phyloP scores from a whole-genome alignment of 1,284 basidiomycete species.

The Amylostereum areolatum region DNA sequence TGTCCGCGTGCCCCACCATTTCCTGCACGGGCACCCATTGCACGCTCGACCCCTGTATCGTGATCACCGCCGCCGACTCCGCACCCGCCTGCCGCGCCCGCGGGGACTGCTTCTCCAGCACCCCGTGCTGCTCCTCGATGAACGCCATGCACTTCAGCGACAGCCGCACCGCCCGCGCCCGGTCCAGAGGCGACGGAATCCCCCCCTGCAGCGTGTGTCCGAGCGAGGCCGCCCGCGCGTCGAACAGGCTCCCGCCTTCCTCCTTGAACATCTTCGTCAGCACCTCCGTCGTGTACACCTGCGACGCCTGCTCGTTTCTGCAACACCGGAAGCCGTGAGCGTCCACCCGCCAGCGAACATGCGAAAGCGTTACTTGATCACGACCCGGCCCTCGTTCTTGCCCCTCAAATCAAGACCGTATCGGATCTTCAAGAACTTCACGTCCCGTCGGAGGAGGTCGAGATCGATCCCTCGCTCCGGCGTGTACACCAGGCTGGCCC shows the following conservation, averaged over 20 bases:
- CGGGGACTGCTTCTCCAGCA: conserved; percentile 37
- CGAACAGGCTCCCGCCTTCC: conserved; percentile 89
- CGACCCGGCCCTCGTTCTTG: conserved; percentile 87
- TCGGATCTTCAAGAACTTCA: conserved; percentile 84
- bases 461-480: conserved; percentile 89
- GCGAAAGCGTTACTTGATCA: conserved; percentile 62
- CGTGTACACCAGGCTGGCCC: conserved; percentile 90
- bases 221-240: conserved; percentile 88
- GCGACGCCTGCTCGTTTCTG: conserved; percentile 85
- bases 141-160: conserved; percentile 93
- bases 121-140: conserved; percentile 76
- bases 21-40: conserved; percentile 81
- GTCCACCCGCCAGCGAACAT: not conserved
- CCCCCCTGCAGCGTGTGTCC: conserved; percentile 97
- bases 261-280: conserved; percentile 94
- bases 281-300: conserved; percentile 88
- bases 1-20: conserved; percentile 84
- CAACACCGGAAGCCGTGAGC: not conserved
- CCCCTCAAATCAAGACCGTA: conserved; percentile 87
- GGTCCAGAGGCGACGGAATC: conserved; percentile 90
- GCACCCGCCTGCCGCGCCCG: conserved; percentile 46
- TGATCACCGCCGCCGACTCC: conserved; percentile 86
- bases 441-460: conserved; percentile 77
- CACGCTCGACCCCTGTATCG: conserved; percentile 78
- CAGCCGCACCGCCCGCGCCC: conserved; percentile 85